phyloP scores from a whole-genome alignment of 345 rosid genomes.

The Heritiera littoralis region DNA sequence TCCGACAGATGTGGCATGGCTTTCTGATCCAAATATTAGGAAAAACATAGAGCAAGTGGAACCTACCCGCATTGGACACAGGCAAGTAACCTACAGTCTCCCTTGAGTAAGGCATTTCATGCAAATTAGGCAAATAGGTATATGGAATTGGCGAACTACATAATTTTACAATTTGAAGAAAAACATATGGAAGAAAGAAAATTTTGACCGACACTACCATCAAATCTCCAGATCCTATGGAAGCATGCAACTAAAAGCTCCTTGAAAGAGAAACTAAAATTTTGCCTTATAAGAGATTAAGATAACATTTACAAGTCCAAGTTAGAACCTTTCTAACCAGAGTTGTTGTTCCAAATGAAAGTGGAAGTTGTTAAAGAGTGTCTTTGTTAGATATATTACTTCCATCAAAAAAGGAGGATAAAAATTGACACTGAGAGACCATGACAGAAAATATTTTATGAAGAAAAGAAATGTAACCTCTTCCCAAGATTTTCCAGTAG shows the following conservation, averaged over 20 bases:
- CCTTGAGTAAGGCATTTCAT: background rate
- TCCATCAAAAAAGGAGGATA: background rate
- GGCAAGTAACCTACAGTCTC: background rate
- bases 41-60: background rate
- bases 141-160: background rate
- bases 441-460: background rate
- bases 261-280: background rate
- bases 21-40: background rate
- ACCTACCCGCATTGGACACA: background rate
- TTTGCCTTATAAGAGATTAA: background rate
- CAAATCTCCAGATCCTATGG: background rate
- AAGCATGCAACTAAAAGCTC: background rate
- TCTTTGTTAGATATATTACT: background rate
- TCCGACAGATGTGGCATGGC: background rate
- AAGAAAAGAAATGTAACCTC: slow-evolving; percentile 49
- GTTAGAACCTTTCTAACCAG: background rate
- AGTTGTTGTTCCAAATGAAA: slow-evolving; percentile 2
- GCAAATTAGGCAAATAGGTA: background rate
- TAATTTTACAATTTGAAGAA: background rate
- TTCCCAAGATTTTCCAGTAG: slow-evolving; percentile 88
- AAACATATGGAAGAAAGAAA: background rate
- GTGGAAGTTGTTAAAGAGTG: background rate
- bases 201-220: slow-evolving; percentile 9
- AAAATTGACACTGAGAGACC: background rate
- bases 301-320: background rate